Base-by-base conservation (phyloP, 306 rosid species). In the Acmispon strigosus region DNA sequence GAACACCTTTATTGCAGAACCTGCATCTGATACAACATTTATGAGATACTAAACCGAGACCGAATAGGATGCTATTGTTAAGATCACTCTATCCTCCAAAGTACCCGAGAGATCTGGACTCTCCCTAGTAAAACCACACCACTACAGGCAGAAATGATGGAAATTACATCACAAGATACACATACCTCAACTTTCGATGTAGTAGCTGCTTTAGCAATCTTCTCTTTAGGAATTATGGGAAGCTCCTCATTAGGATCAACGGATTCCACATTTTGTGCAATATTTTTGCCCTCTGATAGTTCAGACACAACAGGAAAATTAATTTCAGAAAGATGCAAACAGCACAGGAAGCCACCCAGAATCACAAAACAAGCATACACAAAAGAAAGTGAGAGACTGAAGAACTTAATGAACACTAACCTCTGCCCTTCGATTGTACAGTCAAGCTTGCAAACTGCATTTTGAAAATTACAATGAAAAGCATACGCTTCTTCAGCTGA, bases 371-470 rank as follows among this genome's bases (percentile, higher is more conserved):
- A 53, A 12, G 57, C 66, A 66, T 16, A 29, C 18, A 61, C 42
- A 27, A 56, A 32, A 39, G 48, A 22, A 72, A 70, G 76, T 37
- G 36, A 74, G 42, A 11, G 32, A 22, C 36, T 7, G 41, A 36
- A 78, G 65, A 80, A 67, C 43, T 42, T 22, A 37, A 59, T 50
- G 57, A 75, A 70, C 36, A 71, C 86, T 70, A 69, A 89, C 98
- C 96, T 88, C 42, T 45, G 32, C 72, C 59, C 32, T 62, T 63
- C 45, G 93, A 74, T 73, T 84, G 84, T 82, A 87, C 58, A 1
- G 83, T 70, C 82, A 87, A 68, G 71, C 84, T 85, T 7, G 79
- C 68, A 79, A 82, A 77, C 98, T 90, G 77, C 81, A 82, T 78
- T 81, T 70, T 16, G 37, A 60, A 75, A 53, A 66, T 11, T 45